Base-by-base conservation (phyloP, 371 early-diverging fungal species). In the Apophysomyces trapeziformis region DNA sequence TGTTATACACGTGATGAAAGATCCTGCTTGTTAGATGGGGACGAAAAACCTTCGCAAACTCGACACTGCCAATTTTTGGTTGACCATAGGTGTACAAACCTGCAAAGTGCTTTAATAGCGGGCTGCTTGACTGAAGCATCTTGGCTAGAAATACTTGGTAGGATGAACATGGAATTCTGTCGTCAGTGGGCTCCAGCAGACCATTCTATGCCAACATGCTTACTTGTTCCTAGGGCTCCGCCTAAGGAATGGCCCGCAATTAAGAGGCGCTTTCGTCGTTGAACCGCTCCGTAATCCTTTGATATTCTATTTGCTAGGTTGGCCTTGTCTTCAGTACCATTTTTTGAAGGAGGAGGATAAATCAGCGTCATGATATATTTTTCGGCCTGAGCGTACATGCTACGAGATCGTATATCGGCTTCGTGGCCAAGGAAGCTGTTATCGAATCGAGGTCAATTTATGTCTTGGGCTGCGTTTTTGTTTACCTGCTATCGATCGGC, bases 1-100 rank as follows among this genome's bases (percentile, higher is more conserved):
- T 87, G 63, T 87, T 87, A 60, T 84, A 79, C 37, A 78, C 85
- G 57, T 87, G 87, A 58, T 85, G 85, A 56, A 85, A 87, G 50
- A 87, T 83, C 62, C 81, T 84, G 58, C 79, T 76, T 0, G 84
- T 77, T 58, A 87, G 70, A 26, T 73, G 70, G 6, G 79, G 71
- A 38, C 78, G 78, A 46, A 87, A 85, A 0, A 76, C 75, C 35
- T 72, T 77, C 38, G 85, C 75, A 62, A 87, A 87, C 11, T 80
- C 84, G 41, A 72, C 76, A 66, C 85, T 82, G 0, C 86, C 85
- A 43, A 87, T 78, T 64, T 78, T 85, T n/a, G 87, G 87, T 11
- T 76, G 77, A 1, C 87, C 87, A 57, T 76, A 87, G 1, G 87
- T 87, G 56, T 87, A 87, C 5, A 87, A 66, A 1, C 87, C 87